phyloP scores from a whole-genome alignment of 805 yeast species.

The Candida alai region DNA sequence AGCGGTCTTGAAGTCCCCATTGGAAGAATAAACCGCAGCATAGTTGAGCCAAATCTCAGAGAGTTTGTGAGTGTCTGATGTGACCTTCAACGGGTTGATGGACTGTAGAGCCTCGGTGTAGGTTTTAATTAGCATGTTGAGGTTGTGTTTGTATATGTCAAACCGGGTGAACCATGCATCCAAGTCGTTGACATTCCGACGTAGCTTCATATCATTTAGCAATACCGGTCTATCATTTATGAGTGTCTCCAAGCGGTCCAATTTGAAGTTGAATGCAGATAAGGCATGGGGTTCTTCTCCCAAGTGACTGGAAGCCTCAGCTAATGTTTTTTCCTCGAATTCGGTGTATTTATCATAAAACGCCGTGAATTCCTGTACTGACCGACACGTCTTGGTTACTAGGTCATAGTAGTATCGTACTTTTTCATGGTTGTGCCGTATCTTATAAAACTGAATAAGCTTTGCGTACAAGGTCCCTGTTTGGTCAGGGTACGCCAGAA shows the following conservation, averaged over 20 bases:
- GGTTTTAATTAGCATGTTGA: constrained; percentile 44
- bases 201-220: constrained; percentile 62
- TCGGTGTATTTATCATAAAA: constrained; percentile 63
- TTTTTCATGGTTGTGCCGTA: constrained; percentile 22
- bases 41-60: constrained; percentile 68
- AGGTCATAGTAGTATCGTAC: constrained; percentile 44
- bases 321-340: constrained; percentile 45
- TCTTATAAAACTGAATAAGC: constrained; percentile 47
- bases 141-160: constrained; percentile 35
- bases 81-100: constrained; percentile 55
- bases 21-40: constrained; percentile 57
- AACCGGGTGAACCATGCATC: constrained; percentile 68
- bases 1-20: constrained; percentile 55
- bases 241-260: constrained; percentile 44
- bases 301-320: constrained; percentile 13
- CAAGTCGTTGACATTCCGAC: constrained; percentile 59
- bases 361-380: constrained; percentile 58
- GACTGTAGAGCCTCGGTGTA: constrained; percentile 63
- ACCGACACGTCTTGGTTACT: constrained; percentile 35
- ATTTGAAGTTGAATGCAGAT: constrained; percentile 1
- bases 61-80: constrained; percentile 33
- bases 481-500: constrained; percentile 54
- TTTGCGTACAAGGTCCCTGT: constrained; percentile 44
- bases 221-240: constrained; percentile 54
- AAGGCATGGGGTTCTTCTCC: constrained; percentile 14